phyloP scores from a whole-genome alignment of 441 rosid species.

The Populus hybrid region DNA sequence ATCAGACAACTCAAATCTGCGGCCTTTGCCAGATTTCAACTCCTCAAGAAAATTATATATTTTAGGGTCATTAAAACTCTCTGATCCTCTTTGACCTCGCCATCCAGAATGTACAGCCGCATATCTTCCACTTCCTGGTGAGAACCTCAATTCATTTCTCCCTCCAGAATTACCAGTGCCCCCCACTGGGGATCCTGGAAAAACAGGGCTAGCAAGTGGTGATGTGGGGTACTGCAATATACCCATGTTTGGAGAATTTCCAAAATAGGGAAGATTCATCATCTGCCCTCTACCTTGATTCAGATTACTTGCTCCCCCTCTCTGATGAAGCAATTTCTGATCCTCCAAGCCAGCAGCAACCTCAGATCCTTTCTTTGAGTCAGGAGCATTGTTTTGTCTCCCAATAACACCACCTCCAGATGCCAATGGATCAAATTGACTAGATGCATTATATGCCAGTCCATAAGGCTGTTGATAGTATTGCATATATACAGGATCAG shows the following conservation, averaged over 20 bases:
- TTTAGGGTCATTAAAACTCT: slow-evolving; percentile 37
- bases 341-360: slow-evolving; percentile 32
- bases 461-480: slow-evolving; percentile 50
- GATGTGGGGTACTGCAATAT: slow-evolving; percentile 42
- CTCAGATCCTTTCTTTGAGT: slow-evolving; percentile 34
- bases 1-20: slow-evolving; percentile 64
- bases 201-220: slow-evolving; percentile 36
- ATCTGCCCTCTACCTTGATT: slow-evolving; percentile 32
- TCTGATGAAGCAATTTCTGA: slow-evolving; percentile 30
- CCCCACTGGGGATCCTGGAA: slow-evolving; percentile 41
- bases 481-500: slow-evolving; percentile 46
- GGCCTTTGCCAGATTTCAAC: slow-evolving; percentile 62
- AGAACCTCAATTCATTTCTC: slow-evolving; percentile 32
- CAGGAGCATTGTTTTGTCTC: slow-evolving; percentile 32
- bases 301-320: slow-evolving; percentile 30
- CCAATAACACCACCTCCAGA: slow-evolving; percentile 33
- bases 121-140: slow-evolving; percentile 31
- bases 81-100: slow-evolving; percentile 46
- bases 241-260: slow-evolving; percentile 41
- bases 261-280: slow-evolving; percentile 32
- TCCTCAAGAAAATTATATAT: slow-evolving; percentile 62
- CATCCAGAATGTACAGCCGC: slow-evolving; percentile 43
- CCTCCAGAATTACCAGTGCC: slow-evolving; percentile 23
- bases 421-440: slow-evolving; percentile 34
- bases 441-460: slow-evolving; percentile 30